A percentile compares a stretch with the other conserved stretches of the same genome.
Evolutionary conservation across 768 basidiomycete genomes (phyloP).

Genomic region (Naganishia friedmannii): DNA sequence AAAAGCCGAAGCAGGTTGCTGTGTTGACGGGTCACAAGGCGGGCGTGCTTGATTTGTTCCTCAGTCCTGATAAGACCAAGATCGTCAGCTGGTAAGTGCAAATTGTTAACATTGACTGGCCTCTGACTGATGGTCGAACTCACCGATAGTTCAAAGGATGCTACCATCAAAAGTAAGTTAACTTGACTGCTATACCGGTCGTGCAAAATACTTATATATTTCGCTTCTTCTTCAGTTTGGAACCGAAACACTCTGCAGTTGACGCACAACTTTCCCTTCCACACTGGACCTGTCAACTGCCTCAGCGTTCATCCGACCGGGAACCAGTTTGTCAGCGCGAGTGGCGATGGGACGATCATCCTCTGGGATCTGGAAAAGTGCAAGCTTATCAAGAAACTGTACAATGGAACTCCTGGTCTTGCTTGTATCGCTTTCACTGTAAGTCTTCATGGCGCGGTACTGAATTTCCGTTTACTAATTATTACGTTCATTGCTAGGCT

Average conservation of each 20-base stretch:
- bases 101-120: too few relatives aligned
- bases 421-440: slow-evolving; percentile 29
- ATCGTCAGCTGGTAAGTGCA: slow-evolving; percentile 29
- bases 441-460: not conserved
- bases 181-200: not conserved
- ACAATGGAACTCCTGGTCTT: slow-evolving; percentile 7
- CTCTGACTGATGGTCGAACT: not conserved
- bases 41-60: slow-evolving; percentile 31
- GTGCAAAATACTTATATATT: not conserved
- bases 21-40: slow-evolving; percentile 24
- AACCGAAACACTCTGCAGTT: not conserved
- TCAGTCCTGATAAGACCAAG: slow-evolving; percentile 3
- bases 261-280: slow-evolving; percentile 1
- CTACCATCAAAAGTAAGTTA: slow-evolving; percentile 28
- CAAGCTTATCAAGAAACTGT: slow-evolving; percentile 9
- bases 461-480: too few relatives aligned
- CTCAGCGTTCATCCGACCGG: slow-evolving; percentile 10
- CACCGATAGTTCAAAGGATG: slow-evolving; percentile 30
- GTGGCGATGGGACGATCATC: slow-evolving; percentile 22
- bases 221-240: slow-evolving; percentile 23
- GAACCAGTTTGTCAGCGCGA: slow-evolving; percentile 19
- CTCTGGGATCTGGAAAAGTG: slow-evolving; percentile 21
- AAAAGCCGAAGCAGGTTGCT: slow-evolving; percentile 24
- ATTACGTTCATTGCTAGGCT: not conserved
- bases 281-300: slow-evolving; percentile 30